Percentiles rank a stretch among this genome's conserved stretches.
phyloP scores from a whole-genome alignment of 1,284 basidiomycete genomes.

The Entoloma clypeatum region DNA sequence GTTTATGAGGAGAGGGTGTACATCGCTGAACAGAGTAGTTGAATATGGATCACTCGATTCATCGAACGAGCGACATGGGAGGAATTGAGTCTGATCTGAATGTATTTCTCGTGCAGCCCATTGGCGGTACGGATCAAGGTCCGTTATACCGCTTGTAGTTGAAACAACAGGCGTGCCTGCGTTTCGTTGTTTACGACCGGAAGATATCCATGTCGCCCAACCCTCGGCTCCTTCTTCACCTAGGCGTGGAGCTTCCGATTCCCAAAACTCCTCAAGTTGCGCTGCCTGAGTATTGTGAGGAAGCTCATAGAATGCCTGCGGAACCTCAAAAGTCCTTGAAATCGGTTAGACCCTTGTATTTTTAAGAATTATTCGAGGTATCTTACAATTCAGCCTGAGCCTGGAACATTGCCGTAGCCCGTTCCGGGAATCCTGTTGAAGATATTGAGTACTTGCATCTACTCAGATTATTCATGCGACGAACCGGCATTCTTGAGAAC shows the following conservation, averaged over 20 bases:
- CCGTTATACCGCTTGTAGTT: constrained; percentile 16
- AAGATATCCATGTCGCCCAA: constrained; percentile 57
- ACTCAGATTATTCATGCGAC: constrained; percentile 20
- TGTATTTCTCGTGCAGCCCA: constrained; percentile 66
- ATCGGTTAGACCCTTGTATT: constrained; percentile 9
- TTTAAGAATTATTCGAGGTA: constrained; percentile 6
- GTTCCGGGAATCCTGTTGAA: constrained; percentile 53
- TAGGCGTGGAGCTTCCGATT: constrained; percentile 61
- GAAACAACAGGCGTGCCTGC: constrained; percentile 9
- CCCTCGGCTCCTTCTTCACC: constrained; percentile 60
- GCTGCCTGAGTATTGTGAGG: constrained; percentile 48
- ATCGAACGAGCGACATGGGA: constrained; percentile 60
- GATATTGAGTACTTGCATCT: constrained; percentile 8
- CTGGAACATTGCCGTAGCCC: constrained; percentile 70
- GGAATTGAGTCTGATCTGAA: constrained; percentile 39
- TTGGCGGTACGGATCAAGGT: constrained; percentile 60
- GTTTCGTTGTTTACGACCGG: constrained; percentile 28
- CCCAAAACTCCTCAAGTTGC: constrained; percentile 73
- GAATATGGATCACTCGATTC: constrained; percentile 73
- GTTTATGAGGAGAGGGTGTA: constrained; percentile 65
- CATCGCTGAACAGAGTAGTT: constrained; percentile 77
- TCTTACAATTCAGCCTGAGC: constrained; percentile 74
- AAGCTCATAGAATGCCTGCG: constrained; percentile 36
- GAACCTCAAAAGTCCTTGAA: constrained; percentile 52
- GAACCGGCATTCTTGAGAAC: constrained; percentile 75